Conservation (phyloP, 176 grass and related monocot genomes). For the Aegilops longissima region DNA sequence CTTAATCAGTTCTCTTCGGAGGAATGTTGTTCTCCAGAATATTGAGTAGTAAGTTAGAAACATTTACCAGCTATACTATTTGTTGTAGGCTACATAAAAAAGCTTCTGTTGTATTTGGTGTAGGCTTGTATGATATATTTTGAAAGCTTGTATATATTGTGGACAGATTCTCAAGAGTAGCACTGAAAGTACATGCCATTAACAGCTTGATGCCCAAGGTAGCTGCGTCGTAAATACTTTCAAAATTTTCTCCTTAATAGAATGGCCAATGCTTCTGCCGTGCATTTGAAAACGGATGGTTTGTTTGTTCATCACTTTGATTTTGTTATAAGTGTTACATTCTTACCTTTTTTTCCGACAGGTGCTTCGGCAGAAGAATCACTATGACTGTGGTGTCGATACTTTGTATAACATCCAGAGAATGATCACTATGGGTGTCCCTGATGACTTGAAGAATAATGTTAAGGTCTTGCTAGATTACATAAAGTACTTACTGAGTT, state of each 20-base stretch:
- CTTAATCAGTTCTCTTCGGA: background rate
- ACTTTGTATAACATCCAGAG: no score
- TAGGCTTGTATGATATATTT: background rate
- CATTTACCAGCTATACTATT: background rate
- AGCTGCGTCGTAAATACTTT: background rate
- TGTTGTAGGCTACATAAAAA: background rate
- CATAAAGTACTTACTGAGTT: no score
- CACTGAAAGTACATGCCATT: background rate
- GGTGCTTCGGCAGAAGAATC: background rate
- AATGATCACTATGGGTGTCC: no score
- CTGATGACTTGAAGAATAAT: no score
- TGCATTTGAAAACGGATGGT: background rate
- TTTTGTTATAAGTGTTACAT: background rate
- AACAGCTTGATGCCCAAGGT: background rate
- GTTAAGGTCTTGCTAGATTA: no score
- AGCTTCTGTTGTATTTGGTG: background rate
- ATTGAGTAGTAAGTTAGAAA: background rate
- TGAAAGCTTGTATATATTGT: background rate
- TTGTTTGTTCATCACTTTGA: background rate
- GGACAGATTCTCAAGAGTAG: background rate
- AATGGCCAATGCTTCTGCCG: background rate
- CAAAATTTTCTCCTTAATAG: background rate
- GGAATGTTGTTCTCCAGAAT: background rate
- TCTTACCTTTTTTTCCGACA: background rate
- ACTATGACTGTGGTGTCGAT: no score